A percentile compares a stretch with the other conserved stretches of the same genome.
Evolutionary conservation across 1,284 basidiomycete species (phyloP).

Genomic region (Inonotus obliquus): DNA sequence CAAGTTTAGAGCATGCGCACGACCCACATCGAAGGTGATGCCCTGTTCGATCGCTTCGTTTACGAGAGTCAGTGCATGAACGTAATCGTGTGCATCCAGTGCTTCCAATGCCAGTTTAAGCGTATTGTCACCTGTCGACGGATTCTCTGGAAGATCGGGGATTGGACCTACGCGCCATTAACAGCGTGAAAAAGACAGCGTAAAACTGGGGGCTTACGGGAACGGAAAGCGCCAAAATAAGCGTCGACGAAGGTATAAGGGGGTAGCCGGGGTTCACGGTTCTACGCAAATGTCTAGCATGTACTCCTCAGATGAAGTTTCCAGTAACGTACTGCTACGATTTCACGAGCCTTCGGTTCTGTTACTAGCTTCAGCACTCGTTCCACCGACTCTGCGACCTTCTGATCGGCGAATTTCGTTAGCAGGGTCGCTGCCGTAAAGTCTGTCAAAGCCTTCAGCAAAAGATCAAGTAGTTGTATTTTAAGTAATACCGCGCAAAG

Average conservation of each 20-base stretch:
- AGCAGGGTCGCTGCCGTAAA: conserved; percentile 95
- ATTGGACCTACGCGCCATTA: conserved; percentile 1
- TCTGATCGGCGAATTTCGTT: conserved; percentile 86
- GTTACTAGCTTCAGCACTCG: conserved; percentile 88
- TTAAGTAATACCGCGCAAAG: conserved; percentile 62
- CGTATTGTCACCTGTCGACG: conserved; percentile 80
- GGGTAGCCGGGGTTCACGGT: conserved; percentile 36
- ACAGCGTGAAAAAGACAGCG: background rate
- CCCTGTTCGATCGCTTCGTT: conserved; percentile 89
- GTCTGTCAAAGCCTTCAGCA: conserved; percentile 45
- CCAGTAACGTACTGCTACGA: conserved; percentile 55
- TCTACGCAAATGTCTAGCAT: conserved; percentile 1
- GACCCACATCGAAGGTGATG: conserved; percentile 70
- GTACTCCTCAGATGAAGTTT: background rate
- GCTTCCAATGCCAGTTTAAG: conserved; percentile 81
- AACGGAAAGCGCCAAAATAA: conserved; percentile 96
- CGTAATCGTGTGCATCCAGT: conserved; percentile 83
- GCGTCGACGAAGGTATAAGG: conserved; percentile 56
- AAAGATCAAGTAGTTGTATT: background rate
- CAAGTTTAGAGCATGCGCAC: conserved; percentile 89
- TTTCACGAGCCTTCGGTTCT: conserved; percentile 64
- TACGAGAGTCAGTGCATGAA: conserved; percentile 75
- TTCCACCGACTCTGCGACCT: conserved; percentile 81
- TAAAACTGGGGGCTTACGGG: conserved; percentile 46
- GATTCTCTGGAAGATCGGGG: conserved; percentile 62